Base-by-base conservation (phyloP, 768 basidiomycete species). In the Lentinula lateritia region DNA sequence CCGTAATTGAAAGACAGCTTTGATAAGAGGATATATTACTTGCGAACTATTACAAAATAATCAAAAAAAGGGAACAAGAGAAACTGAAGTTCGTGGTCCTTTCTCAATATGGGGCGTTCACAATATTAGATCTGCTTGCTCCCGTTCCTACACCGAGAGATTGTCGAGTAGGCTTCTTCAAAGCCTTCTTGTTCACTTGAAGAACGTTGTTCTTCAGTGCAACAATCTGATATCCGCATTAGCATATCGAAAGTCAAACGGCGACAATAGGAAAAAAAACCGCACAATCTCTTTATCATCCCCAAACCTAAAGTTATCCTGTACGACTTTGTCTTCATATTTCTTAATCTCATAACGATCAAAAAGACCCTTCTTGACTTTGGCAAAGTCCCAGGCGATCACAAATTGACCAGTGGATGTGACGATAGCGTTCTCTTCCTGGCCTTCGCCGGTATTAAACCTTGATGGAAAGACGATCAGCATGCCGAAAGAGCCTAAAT, bases 271-370 rank as follows among this genome's bases (percentile, higher is more conserved):
- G 28, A 54, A 53, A 48, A 56, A 41, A 36, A 6, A 52, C 79
- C 91, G 69, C 67, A 94, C 93, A 70, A 99, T 98, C 71, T 98
- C 89, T 69, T 93, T 92, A 75, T 98, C 95, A 68, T 96, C 93
- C 13, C 95, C 96, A 70, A 95, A 98, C 75, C 89, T 92, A 86
- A 99, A 99, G 75, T 90, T 93, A 73, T 99, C 97, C 65, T 97
- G 95, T 0, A 98, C 95, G 61, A 98, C 95, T 50, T 84, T 81
- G 67, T 96, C 94, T 68, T 94, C 90, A 71, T 97, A 98, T 72
- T 89, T 89, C 83, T 95, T 95, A 78, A 98, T 95, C 68, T 96
- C 93, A 69, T 98, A 98, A 72, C 90, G 90, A 74, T 94, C 92
- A 46, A 90, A 80, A 54, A 85, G 83, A 58, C 97, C 97, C 74